phyloP scores from a whole-genome alignment of 352 stramenopile species.

The Globisporangium carolinianum region DNA sequence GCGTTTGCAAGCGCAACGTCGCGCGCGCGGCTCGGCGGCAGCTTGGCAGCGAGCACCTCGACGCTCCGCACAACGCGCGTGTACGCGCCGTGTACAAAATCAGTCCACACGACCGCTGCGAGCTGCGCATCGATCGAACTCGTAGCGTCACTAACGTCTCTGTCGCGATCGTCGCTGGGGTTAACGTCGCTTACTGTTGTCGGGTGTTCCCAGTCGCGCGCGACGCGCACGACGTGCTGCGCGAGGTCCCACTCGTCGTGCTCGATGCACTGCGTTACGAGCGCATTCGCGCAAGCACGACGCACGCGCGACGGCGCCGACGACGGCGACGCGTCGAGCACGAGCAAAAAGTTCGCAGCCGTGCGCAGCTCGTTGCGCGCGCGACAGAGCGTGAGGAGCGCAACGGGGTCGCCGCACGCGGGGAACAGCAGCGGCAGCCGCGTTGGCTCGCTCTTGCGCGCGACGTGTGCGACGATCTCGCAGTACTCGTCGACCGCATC shows the following conservation, averaged over 20 bases:
- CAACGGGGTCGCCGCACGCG: slow-evolving; percentile 51
- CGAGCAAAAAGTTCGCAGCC: slow-evolving; percentile 77
- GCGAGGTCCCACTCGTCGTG: slow-evolving; percentile 70
- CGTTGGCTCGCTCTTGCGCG: slow-evolving; percentile 78
- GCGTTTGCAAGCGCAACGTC: slow-evolving; percentile 18
- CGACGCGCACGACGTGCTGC: slow-evolving; percentile 73
- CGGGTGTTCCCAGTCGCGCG: slow-evolving; percentile 65
- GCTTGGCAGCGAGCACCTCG: slow-evolving; percentile 52
- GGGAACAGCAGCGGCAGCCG: slow-evolving; percentile 66
- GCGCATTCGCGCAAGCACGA: slow-evolving; percentile 48
- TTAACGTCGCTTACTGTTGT: background rate
- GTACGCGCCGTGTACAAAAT: slow-evolving; percentile 51
- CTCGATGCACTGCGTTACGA: slow-evolving; percentile 66
- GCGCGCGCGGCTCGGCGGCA: slow-evolving; percentile 24
- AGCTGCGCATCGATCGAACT: slow-evolving; percentile 57
- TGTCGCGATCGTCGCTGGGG: too few species aligned
- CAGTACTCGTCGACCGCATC: slow-evolving; percentile 67
- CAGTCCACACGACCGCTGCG: slow-evolving; percentile 38
- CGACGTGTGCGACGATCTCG: slow-evolving; percentile 78
- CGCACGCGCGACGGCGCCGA: slow-evolving; percentile 24
- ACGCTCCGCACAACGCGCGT: slow-evolving; percentile 62
- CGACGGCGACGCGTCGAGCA: slow-evolving; percentile 62
- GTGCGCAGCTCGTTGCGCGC: slow-evolving; percentile 67
- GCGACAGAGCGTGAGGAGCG: slow-evolving; percentile 54
- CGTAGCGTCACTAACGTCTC: slow-evolving; percentile 8